Percentiles rank a stretch among this genome's conserved stretches.
These are phyloP conservation scores for Trichoderma erinaceum DNA, from an alignment of 495 filamentous ascomycete species.

Conservation along the genomic window DNA sequence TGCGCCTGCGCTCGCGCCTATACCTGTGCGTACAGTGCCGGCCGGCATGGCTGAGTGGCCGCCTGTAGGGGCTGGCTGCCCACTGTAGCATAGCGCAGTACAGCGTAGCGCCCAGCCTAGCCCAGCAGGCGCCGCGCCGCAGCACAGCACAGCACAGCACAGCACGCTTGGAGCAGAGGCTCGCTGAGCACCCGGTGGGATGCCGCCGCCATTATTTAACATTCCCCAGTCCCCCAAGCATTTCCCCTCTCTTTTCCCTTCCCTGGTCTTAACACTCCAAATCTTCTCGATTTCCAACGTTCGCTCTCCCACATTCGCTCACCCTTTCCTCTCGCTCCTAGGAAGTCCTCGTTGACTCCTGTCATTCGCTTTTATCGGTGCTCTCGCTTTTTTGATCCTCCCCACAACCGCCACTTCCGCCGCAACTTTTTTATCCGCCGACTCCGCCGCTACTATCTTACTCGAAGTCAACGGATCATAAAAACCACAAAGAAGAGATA, in stretches of 20 bases:
- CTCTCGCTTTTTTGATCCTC: slow-evolving; percentile 36
- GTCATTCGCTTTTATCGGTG: slow-evolving; percentile 52
- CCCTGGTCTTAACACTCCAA: slow-evolving; percentile 2
- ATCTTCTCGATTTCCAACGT: slow-evolving; percentile 1
- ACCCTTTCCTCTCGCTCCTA: slow-evolving; percentile 33
- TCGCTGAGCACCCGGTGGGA: background rate
- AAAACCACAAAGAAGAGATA: background rate
- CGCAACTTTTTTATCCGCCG: background rate
- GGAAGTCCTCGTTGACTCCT: slow-evolving; percentile 61
- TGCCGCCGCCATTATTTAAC: slow-evolving; percentile 7
- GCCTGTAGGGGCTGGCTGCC: no score
- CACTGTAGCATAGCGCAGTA: background rate
- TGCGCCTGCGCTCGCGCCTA: no score
- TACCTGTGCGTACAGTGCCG: no score
- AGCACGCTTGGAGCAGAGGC: background rate
- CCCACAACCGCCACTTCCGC: background rate
- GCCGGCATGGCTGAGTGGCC: no score
- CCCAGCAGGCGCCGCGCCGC: background rate
- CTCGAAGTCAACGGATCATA: background rate
- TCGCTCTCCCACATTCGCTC: slow-evolving; percentile 45
- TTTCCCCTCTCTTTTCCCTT: background rate
- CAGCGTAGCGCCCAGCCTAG: background rate
- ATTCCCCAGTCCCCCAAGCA: slow-evolving; percentile 1
- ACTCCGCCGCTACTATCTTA: background rate
- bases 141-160: background rate